phyloP scores from a whole-genome alignment of 2,329 filamentous ascomycete species.

The Trichoderma koningiopsis region DNA sequence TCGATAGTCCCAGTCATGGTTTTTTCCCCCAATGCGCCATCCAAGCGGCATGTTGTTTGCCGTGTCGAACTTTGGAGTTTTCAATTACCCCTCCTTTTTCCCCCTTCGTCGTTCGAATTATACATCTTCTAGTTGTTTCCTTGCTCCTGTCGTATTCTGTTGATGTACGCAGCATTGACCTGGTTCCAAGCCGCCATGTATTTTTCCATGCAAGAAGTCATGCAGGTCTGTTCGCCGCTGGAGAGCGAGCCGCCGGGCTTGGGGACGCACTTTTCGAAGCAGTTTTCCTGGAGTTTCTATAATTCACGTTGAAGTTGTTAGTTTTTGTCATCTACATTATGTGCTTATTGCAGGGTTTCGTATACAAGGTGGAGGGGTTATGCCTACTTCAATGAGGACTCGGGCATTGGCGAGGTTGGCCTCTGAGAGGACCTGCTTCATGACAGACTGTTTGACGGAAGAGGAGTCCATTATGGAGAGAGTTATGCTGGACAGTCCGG shows the following conservation, averaged over 20 bases:
- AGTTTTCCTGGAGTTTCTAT: constrained; percentile 79
- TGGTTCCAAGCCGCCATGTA: constrained; percentile 81
- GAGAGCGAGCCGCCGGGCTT: constrained; percentile 69
- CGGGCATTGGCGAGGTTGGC: constrained; percentile 69
- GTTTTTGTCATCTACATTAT: neutral
- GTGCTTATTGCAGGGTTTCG: neutral
- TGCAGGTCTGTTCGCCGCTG: constrained; percentile 68
- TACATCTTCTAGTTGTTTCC: constrained; percentile 30
- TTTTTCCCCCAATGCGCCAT: neutral
- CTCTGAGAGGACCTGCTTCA: constrained; percentile 66
- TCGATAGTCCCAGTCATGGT: neutral
- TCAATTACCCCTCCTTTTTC: neutral
- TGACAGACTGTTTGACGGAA: constrained; percentile 61
- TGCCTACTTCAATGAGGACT: constrained; percentile 66
- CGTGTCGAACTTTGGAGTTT: neutral
- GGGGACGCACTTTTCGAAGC: constrained; percentile 76
- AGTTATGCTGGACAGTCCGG: constrained; percentile 26
- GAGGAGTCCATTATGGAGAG: constrained; percentile 57
- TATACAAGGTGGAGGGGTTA: constrained; percentile 13
- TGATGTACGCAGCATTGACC: constrained; percentile 69
- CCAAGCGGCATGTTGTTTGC: neutral
- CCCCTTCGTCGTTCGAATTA: neutral
- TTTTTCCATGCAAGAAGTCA: constrained; percentile 80
- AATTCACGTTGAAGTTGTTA: neutral
- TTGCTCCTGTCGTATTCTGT: constrained; percentile 62